These are phyloP conservation scores for Suhomyces atakaporum DNA, from an alignment of 1,139 yeast genomes.

Conservation along the genomic window DNA sequence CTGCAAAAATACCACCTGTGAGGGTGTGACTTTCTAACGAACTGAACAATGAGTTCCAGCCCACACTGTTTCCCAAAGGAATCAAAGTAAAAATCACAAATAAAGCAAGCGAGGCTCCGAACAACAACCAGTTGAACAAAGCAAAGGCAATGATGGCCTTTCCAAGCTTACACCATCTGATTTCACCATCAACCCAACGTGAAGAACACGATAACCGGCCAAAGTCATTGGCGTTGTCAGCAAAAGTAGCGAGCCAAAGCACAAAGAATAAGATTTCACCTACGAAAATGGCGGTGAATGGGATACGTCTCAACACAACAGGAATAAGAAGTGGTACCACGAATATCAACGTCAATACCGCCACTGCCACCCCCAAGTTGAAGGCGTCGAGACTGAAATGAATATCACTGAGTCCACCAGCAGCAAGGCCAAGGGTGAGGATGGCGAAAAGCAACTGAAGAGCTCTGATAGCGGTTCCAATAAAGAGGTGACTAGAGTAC, in stretches of 20 bases:
- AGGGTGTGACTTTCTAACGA: constrained; percentile 2
- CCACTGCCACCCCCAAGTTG: constrained; percentile 24
- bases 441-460: constrained; percentile 28
- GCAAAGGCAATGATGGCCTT: constrained; percentile 35
- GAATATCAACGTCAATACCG: constrained; percentile 27
- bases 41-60: constrained; percentile 1
- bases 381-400: constrained; percentile 20
- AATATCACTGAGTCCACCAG: constrained; percentile 22
- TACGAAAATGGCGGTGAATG: constrained; percentile 19
- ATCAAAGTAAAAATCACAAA: constrained; percentile 23
- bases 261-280: constrained; percentile 24
- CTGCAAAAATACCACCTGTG: constrained; percentile 7
- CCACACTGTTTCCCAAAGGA: constrained; percentile 18
- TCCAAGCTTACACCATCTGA: constrained; percentile 23
- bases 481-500: constrained; percentile 1
- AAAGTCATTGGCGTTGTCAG: constrained; percentile 26
- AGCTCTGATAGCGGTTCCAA: constrained; percentile 7
- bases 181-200: neutral
- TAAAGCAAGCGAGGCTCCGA: constrained; percentile 24
- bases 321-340: constrained; percentile 18
- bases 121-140: constrained; percentile 32
- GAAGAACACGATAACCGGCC: constrained; percentile 25
- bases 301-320: constrained; percentile 19
- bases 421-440: constrained; percentile 28
- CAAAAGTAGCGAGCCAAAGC: constrained; percentile 22